A percentile compares a stretch with the other conserved stretches of the same genome.
Conservation (phyloP, 2,329 filamentous ascomycete genomes). For the Emydomyces testavorans region DNA sequence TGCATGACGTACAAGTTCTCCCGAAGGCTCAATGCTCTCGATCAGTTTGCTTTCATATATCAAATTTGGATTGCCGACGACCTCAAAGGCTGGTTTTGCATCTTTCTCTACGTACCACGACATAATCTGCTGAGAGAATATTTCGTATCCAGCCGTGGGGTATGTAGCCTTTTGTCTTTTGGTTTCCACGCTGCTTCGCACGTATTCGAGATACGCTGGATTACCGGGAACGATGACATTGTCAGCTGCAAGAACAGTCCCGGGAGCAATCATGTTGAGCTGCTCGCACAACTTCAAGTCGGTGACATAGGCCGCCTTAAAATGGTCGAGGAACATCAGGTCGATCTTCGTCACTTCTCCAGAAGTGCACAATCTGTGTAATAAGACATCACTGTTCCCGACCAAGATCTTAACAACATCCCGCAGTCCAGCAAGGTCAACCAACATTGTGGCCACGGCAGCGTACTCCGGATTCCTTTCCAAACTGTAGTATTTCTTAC, state of each 20-base stretch:
- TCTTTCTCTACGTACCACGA: slow-evolving; percentile 21
- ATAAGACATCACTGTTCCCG: slow-evolving; percentile 55
- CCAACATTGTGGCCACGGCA: slow-evolving; percentile 55
- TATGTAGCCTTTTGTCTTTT: slow-evolving; percentile 42
- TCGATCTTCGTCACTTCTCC: slow-evolving; percentile 51
- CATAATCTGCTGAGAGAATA: slow-evolving; percentile 18
- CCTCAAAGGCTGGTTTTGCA: slow-evolving; percentile 21
- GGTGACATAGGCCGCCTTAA: slow-evolving; percentile 61
- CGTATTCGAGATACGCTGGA: slow-evolving; percentile 48
- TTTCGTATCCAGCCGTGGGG: slow-evolving; percentile 16
- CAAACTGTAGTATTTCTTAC: slow-evolving; percentile 56
- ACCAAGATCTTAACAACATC: slow-evolving; percentile 60
- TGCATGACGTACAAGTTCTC: slow-evolving; percentile 45
- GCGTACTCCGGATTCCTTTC: slow-evolving; percentile 66
- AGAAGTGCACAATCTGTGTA: slow-evolving; percentile 47
- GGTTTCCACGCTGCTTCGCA: slow-evolving; percentile 51
- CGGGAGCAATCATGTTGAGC: slow-evolving; percentile 51
- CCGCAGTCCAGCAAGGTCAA: slow-evolving; percentile 61
- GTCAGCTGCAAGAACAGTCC: slow-evolving; percentile 37
- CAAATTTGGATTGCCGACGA: slow-evolving; percentile 50
- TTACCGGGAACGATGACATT: slow-evolving; percentile 37
- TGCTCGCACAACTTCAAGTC: slow-evolving; percentile 70
- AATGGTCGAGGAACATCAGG: slow-evolving; percentile 68
- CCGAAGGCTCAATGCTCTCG: slow-evolving; percentile 57
- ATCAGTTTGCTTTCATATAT: slow-evolving; percentile 54